Base-by-base conservation (phyloP, 2,329 filamentous ascomycete genomes). In the Ophiostoma populinum region DNA sequence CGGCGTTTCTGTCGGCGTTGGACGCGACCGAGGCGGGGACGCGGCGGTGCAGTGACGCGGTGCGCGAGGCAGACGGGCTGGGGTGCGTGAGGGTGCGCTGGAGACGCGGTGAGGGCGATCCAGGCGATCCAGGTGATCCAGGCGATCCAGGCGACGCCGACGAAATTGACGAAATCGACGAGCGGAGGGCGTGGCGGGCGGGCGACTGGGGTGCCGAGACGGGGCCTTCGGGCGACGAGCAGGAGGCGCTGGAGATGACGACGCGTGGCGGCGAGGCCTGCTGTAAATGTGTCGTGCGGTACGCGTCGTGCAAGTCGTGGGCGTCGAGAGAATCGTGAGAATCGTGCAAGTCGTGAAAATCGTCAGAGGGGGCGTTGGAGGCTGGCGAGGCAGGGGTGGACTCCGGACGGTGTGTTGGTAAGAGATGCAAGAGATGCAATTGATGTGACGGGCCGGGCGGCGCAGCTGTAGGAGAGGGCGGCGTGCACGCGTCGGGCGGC, bases 1-100 rank as follows among this genome's bases (percentile, higher is more conserved):
- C 6, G 21, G 21, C 21, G 21, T 6, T 10, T 15, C 17, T 17
- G 26, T 33, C 18, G 33, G 28, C 12, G 29, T 21, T n/a, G 38
- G 45, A 6, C 6, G 10, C 6, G 21, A 32, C 21, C 10, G 2
- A 13, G 19, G 29, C 49, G 36, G 56, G 53, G 24, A 55, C 53
- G 45, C 57, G 59, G 44, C 55, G 54, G 40, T 51, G 49, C 24
- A 47, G 50, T 36, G 54, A 47, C 21, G n/a, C 19, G 8, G 47
- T 49, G 35, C 54, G 44, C 31, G 49, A 45, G 18, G 49, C 39
- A 15, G 43, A 41, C 16, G 47, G 51, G 43, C 42, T 47, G 36
- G 37, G 46, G 30, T 46, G 46, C 9, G 47, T 46, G 25, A 51
- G 42, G 12, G 47, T 49, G 36, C 41, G 48, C 37, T 49, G 43